These are phyloP conservation scores for Mercurialis annua DNA, from an alignment of 345 rosid species.

Conservation along the genomic window DNA sequence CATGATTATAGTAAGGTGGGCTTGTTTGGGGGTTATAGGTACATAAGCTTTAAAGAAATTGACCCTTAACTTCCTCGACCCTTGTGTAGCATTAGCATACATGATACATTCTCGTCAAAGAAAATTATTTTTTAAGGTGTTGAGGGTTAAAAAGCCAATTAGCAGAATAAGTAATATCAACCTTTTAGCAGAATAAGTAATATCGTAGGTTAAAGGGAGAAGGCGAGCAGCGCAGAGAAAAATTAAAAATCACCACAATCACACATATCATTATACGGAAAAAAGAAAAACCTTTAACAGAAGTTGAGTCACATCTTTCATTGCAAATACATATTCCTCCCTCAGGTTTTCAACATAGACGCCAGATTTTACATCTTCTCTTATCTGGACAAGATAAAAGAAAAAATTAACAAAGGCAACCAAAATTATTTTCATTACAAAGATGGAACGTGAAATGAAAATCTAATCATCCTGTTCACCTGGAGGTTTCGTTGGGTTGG, in stretches of 20 bases:
- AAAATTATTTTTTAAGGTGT: no score
- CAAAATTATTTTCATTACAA: slow-evolving; percentile 3
- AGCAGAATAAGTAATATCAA: no score
- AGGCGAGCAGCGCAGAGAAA: no score
- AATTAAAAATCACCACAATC: slow-evolving; percentile 5
- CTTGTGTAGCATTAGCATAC: no score
- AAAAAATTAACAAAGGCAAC: background rate
- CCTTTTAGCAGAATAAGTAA: no score
- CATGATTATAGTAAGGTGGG: no score
- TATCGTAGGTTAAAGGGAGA: no score
- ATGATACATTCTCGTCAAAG: no score
- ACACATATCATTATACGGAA: slow-evolving; percentile 2
- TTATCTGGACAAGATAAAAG: slow-evolving; percentile 51
- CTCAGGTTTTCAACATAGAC: slow-evolving; percentile 89
- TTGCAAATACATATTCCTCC: slow-evolving; percentile 67
- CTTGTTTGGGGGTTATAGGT: no score
- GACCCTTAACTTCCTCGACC: no score
- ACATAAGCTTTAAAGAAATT: no score
- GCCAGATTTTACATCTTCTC: slow-evolving; percentile 95
- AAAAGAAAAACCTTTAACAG: slow-evolving; percentile 61
- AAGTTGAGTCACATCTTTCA: slow-evolving; percentile 81
- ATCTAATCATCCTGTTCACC: slow-evolving; percentile 40
- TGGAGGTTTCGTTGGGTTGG: slow-evolving; percentile 82
- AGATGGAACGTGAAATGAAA: slow-evolving; percentile 11
- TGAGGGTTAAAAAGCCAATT: no score